Evolutionary conservation across 352 stramenopile species (phyloP).

Genomic region (Pythium phragmitis): DNA sequence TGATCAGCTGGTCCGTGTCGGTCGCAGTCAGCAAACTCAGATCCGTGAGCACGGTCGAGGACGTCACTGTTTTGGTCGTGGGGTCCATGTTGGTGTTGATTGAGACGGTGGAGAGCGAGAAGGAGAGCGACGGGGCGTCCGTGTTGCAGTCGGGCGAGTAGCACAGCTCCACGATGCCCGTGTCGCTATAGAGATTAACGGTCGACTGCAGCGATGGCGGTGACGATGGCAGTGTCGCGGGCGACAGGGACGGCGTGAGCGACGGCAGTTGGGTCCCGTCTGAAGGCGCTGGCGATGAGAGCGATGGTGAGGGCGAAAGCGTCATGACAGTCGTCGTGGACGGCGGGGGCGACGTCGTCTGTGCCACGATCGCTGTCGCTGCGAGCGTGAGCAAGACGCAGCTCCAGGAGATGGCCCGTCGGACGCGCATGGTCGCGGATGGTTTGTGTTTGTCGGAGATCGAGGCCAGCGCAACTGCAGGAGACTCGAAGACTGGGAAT

Average conservation of each 20-base stretch:
- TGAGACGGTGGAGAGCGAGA: not conserved
- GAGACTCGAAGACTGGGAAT: too few relatives aligned
- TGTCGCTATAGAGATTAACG: not conserved
- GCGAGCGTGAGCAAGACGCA: not conserved
- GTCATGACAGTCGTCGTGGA: too few relatives aligned
- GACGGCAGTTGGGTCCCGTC: too few relatives aligned
- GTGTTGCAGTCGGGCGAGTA: slow-evolving; percentile 1
- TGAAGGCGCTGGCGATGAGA: too few relatives aligned
- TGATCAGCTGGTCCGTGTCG: not conserved
- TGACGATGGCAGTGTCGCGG: too few relatives aligned
- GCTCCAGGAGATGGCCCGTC: not conserved
- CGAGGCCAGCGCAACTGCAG: too few relatives aligned
- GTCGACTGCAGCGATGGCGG: not conserved
- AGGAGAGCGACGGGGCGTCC: not conserved
- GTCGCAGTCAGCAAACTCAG: not conserved
- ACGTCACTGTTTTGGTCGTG: not conserved
- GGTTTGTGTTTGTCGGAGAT: too few relatives aligned
- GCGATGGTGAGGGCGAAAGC: too few relatives aligned
- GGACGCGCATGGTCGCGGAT: not conserved
- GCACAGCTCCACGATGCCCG: slow-evolving; percentile 7
- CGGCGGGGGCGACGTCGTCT: too few relatives aligned
- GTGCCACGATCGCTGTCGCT: not conserved
- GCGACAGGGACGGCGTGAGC: too few relatives aligned
- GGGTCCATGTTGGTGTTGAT: not conserved
- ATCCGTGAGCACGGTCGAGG: slow-evolving; percentile 1